phyloP scores from a whole-genome alignment of 192 early-diverging fungal genomes.

The Backusella tuberculispora region DNA sequence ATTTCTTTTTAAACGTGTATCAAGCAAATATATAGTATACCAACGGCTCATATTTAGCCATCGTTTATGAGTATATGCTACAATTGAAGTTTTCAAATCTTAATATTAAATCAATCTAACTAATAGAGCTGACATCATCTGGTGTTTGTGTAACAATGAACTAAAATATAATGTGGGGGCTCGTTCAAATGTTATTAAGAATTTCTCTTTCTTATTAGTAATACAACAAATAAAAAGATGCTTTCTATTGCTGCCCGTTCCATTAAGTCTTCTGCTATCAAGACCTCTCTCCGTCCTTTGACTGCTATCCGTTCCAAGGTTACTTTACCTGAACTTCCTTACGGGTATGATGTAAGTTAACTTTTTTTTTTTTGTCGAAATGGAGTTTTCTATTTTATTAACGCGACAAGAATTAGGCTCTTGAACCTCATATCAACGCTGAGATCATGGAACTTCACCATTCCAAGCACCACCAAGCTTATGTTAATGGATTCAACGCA shows the following conservation, averaged over 20 bases:
- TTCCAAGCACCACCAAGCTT: conserved; percentile 93
- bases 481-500: conserved; percentile 85
- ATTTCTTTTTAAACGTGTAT: too few species aligned
- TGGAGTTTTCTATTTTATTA: background rate
- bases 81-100: background rate
- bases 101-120: conserved; percentile 5
- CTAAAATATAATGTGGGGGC: background rate
- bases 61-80: too few species aligned
- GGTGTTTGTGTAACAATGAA: background rate
- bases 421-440: conserved; percentile 91
- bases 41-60: too few species aligned
- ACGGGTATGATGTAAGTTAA: conserved; percentile 74
- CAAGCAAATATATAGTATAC: too few species aligned
- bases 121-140: conserved; percentile 10
- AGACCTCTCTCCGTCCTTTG: conserved; percentile 33
- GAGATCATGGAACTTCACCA: conserved; percentile 97
- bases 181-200: background rate
- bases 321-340: conserved; percentile 88
- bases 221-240: conserved; percentile 29
- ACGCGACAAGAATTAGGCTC: conserved; percentile 54
- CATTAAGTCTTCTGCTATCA: conserved; percentile 32
- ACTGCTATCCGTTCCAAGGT: conserved; percentile 61
- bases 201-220: conserved; percentile 14
- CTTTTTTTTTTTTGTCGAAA: background rate
- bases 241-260: conserved; percentile 44